Base-by-base conservation (phyloP, 2,329 filamentous ascomycete genomes). In the Talaromyces sp. region DNA sequence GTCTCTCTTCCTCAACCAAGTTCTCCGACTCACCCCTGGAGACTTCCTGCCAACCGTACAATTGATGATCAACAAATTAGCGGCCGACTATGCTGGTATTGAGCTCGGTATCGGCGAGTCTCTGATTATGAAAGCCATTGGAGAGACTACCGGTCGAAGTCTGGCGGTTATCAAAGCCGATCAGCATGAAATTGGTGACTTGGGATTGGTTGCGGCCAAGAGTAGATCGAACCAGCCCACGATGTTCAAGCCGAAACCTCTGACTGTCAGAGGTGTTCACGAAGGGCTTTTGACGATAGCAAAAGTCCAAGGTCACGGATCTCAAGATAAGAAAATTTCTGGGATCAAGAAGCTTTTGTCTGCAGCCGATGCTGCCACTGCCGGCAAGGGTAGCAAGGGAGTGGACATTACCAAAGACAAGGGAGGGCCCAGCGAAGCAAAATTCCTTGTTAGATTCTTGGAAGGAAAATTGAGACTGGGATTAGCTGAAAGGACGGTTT, bases 101-200 rank as follows among this genome's bases (percentile, higher is more conserved):
- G 95, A 99, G 76, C 83, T 99, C 33, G 95, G 95, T n/a, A 99
- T 99, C 68, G 95, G 95, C 61, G 95, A 99, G 77, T 98, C 94
- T 0, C 78, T 99, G 31, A 97, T 99, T 70, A 98, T 98, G 93
- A 99, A 98, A 75, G 91, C 95, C 5, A 96, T 99, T 70, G 94
- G 94, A 10, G 94, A 98, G 78, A 90, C 89, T 33, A 99, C 95
- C 0, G 95, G 95, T 9, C 88, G 95, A 64, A 96, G 88, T 70
- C 78, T 97, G 54, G 84, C 89, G 42, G 88, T 96, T 58, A 96
- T 99, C 81, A 98, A 97, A 78, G 87, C 90, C 56, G 93, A 98
- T 68, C 95, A 99, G 72, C 92, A 95, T 70, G 92, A 97, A 69
- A 96, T 98, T 75, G 95, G 95, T 59, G 95, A 99, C 75, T 83